phyloP scores from a whole-genome alignment of 1,139 yeast genomes.

The Yamadazyma taylorii region DNA sequence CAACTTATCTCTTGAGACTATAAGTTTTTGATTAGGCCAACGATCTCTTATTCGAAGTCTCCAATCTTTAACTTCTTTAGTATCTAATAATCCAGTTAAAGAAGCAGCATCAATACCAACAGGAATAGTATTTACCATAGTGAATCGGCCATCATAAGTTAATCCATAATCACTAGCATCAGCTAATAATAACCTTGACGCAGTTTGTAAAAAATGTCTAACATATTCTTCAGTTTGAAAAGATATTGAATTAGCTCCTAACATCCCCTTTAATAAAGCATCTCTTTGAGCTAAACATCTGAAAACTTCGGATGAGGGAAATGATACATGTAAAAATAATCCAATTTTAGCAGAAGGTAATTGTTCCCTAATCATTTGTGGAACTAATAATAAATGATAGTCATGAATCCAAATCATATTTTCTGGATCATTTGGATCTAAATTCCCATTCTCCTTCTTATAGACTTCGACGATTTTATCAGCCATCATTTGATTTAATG shows the following conservation, averaged over 20 bases:
- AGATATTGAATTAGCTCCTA: conserved; percentile 85
- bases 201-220: conserved; percentile 89
- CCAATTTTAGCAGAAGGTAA: conserved; percentile 89
- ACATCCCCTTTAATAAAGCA: conserved; percentile 72
- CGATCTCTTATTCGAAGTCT: conserved; percentile 68
- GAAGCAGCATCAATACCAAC: conserved; percentile 84
- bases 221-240: conserved; percentile 94
- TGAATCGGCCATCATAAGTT: conserved; percentile 63
- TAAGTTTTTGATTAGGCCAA: conserved; percentile 70
- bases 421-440: conserved; percentile 41
- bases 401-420: conserved; percentile 87
- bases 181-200: conserved; percentile 78
- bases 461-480: conserved; percentile 68
- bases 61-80: conserved; percentile 67
- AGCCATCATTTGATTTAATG: conserved; percentile 77
- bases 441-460: conserved; percentile 48
- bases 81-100: conserved; percentile 45
- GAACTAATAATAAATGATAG: conserved; percentile 85
- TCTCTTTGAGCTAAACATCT: conserved; percentile 89
- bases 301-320: conserved; percentile 95
- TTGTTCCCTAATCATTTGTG: conserved; percentile 73
- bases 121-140: conserved; percentile 69
- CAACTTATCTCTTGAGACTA: conserved; percentile 85
- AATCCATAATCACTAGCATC: conserved; percentile 81
- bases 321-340: conserved; percentile 87